A percentile compares a stretch with the other conserved stretches of the same genome.
Evolutionary conservation across 768 basidiomycete species (phyloP).

Genomic region (Serendipita sp.): DNA sequence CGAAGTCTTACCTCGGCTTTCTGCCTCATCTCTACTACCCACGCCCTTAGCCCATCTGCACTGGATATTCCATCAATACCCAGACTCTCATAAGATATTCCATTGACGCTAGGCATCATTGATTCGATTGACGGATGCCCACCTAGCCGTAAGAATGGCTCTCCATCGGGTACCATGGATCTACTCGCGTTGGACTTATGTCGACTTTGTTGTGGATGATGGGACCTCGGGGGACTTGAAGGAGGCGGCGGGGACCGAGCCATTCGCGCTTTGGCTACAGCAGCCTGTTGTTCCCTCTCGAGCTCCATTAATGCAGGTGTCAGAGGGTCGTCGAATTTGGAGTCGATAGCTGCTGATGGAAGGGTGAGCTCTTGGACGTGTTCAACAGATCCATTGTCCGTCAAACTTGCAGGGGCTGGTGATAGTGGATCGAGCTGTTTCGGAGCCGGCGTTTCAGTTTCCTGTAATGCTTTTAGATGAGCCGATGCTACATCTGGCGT

Average conservation of each 20-base stretch:
- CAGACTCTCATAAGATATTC: conserved; percentile 53
- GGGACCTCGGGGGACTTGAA: background rate
- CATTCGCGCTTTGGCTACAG: background rate
- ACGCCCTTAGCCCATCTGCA: conserved; percentile 39
- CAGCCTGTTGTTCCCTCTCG: background rate
- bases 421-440: background rate
- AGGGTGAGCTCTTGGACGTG: background rate
- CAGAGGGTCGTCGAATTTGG: background rate
- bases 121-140: conserved; percentile 28
- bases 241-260: background rate
- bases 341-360: background rate
- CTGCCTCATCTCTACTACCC: conserved; percentile 12
- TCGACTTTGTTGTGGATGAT: background rate
- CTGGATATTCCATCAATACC: conserved; percentile 46
- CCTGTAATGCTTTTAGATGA: no score
- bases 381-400: background rate
- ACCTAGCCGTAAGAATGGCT: background rate
- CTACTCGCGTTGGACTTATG: background rate
- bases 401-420: background rate
- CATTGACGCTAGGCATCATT: conserved; percentile 34
- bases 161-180: background rate
- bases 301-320: background rate
- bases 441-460: background rate
- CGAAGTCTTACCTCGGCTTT: background rate
- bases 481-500: background rate